phyloP scores from a whole-genome alignment of 495 filamentous ascomycete species.

The Penicillium simplicissimum region DNA sequence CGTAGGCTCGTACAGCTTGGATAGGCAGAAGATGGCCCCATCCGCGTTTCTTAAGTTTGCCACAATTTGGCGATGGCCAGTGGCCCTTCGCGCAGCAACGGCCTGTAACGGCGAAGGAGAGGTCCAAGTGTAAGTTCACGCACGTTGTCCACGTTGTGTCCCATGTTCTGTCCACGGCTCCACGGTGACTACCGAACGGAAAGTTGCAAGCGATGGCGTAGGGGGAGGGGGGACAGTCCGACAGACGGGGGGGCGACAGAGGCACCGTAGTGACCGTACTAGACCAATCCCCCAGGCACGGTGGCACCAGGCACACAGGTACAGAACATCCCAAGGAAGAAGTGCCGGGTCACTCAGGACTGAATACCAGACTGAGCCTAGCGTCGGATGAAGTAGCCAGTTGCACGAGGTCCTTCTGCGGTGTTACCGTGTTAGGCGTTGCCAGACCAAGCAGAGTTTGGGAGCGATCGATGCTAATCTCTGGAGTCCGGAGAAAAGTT shows the following conservation, averaged over 20 bases:
- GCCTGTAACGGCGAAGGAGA: constrained; percentile 3
- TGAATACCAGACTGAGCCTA: constrained; percentile 12
- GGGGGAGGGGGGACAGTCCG: not conserved
- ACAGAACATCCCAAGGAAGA: not conserved
- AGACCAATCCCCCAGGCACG: constrained; percentile 1
- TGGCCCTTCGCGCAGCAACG: not conserved
- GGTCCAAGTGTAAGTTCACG: constrained; percentile 19
- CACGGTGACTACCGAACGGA: constrained; percentile 3
- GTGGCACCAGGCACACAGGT: not conserved
- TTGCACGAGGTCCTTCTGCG: not conserved
- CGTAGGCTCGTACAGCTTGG: not conserved
- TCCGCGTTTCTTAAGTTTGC: constrained; percentile 17
- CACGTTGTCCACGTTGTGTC: constrained; percentile 8
- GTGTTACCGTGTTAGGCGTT: not conserved
- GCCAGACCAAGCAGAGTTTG: constrained; percentile 4
- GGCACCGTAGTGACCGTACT: not conserved
- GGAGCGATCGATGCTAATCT: constrained; percentile 11
- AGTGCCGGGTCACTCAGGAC: constrained; percentile 5
- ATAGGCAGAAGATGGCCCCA: constrained; percentile 21
- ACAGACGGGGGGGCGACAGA: not conserved
- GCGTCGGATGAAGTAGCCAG: constrained; percentile 15
- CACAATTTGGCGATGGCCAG: constrained; percentile 8
- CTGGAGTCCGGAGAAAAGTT: constrained; percentile 7
- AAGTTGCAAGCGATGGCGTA: not conserved
- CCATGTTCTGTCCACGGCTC: not conserved